Evolutionary conservation across 75 land plant genomes (phyloP).

Genomic region (Pinus tabuliformis): DNA sequence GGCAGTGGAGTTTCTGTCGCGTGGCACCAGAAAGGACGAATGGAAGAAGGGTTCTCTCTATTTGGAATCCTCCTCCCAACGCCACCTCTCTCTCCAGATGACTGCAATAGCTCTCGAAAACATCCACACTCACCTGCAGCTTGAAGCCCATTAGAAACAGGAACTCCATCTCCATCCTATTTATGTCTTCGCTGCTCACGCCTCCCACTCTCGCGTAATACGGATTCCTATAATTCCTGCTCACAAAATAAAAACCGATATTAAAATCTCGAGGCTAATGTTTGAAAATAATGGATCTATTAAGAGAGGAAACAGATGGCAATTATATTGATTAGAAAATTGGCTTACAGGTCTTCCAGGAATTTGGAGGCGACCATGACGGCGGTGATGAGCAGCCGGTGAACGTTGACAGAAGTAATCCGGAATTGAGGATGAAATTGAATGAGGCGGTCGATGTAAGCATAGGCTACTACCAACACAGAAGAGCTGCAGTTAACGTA

Average conservation of each 20-base stretch:
- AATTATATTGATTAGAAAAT: neutral
- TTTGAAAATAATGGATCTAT: neutral
- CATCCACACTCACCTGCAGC: slow-evolving; percentile 73
- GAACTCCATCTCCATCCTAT: slow-evolving; percentile 47
- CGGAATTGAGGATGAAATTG: slow-evolving; percentile 37
- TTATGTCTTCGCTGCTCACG: neutral
- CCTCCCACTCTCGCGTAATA: slow-evolving; percentile 63
- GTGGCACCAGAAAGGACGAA: neutral
- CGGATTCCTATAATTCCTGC: slow-evolving; percentile 68
- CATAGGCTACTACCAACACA: slow-evolving; percentile 68
- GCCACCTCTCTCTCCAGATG: slow-evolving; percentile 78
- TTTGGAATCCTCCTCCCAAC: slow-evolving; percentile 69
- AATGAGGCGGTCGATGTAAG: slow-evolving; percentile 67
- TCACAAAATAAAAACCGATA: neutral
- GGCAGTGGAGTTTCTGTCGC: too few relatives aligned
- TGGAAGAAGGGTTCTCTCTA: slow-evolving; percentile 43
- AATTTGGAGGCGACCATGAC: slow-evolving; percentile 75
- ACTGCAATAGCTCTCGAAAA: slow-evolving; percentile 71
- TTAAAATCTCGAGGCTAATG: neutral
- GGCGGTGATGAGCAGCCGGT: slow-evolving; percentile 69
- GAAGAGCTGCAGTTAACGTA: slow-evolving; percentile 58
- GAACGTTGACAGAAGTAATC: slow-evolving; percentile 52
- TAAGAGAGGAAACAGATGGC: neutral
- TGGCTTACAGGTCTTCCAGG: slow-evolving; percentile 73
- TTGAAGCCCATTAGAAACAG: slow-evolving; percentile 66